Conservation (phyloP, 805 yeast genomes). For the Teunomyces cretensis region DNA sequence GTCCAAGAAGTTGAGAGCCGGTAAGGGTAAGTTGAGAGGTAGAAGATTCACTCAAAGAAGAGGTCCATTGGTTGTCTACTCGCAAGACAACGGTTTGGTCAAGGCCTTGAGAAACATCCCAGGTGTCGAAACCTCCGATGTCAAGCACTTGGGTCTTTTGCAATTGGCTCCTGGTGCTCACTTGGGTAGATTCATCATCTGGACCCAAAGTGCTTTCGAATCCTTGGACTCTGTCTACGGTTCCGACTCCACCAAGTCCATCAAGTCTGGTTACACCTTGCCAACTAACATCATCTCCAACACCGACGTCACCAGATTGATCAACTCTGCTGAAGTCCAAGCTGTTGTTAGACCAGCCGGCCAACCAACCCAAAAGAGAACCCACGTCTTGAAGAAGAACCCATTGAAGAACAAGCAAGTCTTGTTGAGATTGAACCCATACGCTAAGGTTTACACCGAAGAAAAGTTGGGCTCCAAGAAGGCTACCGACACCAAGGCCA, state of each 20-base stretch:
- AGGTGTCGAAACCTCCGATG: slow-evolving; percentile 98
- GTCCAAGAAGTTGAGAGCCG: slow-evolving; percentile 99
- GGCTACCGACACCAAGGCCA: slow-evolving; percentile 60
- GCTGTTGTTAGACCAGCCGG: slow-evolving; percentile 96
- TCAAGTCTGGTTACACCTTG: slow-evolving; percentile 86
- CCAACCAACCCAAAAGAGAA: slow-evolving; percentile 92
- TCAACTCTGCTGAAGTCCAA: slow-evolving; percentile 99
- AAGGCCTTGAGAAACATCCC: slow-evolving; percentile 99
- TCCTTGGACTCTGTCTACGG: slow-evolving; percentile 97
- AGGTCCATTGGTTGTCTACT: slow-evolving; percentile 99
- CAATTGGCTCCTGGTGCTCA: slow-evolving; percentile 99
- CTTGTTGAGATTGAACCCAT: slow-evolving; percentile 97
- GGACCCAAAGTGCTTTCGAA: slow-evolving; percentile 99
- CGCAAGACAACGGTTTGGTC: slow-evolving; percentile 95
- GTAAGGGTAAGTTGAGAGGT: slow-evolving; percentile 99
- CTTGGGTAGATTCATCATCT: slow-evolving; percentile 98
- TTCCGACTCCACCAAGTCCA: slow-evolving; percentile 78
- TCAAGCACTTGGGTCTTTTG: slow-evolving; percentile 87
- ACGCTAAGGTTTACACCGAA: slow-evolving; percentile 95
- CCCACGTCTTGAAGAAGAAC: slow-evolving; percentile 89
- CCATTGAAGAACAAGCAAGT: slow-evolving; percentile 98
- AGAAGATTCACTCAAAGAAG: slow-evolving; percentile 99
- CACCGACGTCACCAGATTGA: slow-evolving; percentile 95
- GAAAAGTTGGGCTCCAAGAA: slow-evolving; percentile 85
- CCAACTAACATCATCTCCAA: slow-evolving; percentile 93